Percentiles rank a stretch among this genome's conserved stretches.
These are phyloP conservation scores for Trametes punicea DNA, from an alignment of 768 basidiomycete species.

Conservation along the genomic window DNA sequence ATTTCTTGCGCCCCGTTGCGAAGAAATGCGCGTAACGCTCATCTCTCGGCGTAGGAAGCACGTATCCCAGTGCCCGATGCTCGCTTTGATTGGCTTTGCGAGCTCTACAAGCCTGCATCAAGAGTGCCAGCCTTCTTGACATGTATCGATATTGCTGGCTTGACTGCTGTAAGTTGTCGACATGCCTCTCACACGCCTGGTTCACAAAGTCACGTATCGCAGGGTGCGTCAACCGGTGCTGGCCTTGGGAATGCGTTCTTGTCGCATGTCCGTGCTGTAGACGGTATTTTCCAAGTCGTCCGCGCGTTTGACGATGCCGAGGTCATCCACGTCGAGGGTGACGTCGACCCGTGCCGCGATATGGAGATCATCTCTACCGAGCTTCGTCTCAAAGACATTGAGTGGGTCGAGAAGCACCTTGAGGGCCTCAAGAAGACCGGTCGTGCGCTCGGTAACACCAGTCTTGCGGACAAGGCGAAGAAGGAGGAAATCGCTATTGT, in stretches of 20 bases:
- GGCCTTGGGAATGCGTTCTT: constrained; percentile 97
- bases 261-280: constrained; percentile 96
- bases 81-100: constrained; percentile 93
- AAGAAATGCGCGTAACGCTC: neutral
- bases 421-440: constrained; percentile 74
- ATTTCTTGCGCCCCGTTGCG: neutral
- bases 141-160: constrained; percentile 97
- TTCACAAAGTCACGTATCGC: neutral
- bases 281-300: constrained; percentile 98
- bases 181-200: neutral
- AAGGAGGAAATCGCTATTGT: constrained; percentile 93
- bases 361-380: constrained; percentile 98
- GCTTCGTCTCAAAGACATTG: constrained; percentile 93
- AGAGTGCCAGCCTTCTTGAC: constrained; percentile 93
- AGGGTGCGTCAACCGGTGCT: constrained; percentile 97
- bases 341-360: constrained; percentile 92
- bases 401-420: constrained; percentile 94
- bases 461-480: constrained; percentile 89
- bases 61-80: constrained; percentile 93
- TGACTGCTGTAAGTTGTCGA: constrained; percentile 73
- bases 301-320: constrained; percentile 99
- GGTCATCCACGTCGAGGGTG: constrained; percentile 98
- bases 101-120: constrained; percentile 83
- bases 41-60: constrained; percentile 51
- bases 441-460: constrained; percentile 66